Percentiles rank a stretch among this genome's conserved stretches.
These are phyloP conservation scores for Durusdinium trenchii DNA, from an alignment of 73 alveolate species.

Conservation along the genomic window DNA sequence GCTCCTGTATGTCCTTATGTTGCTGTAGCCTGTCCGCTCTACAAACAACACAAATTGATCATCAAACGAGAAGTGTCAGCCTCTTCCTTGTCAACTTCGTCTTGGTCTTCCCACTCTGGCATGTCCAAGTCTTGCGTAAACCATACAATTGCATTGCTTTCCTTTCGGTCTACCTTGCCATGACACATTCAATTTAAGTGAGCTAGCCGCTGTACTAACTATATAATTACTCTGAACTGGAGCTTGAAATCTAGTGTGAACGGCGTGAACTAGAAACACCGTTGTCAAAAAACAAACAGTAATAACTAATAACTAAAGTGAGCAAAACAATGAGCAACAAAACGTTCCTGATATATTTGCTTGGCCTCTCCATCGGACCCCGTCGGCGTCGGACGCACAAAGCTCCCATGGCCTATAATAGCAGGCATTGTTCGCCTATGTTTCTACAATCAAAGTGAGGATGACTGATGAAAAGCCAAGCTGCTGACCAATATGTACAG, in stretches of 20 bases:
- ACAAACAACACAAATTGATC: too few relatives aligned
- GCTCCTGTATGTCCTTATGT: too few relatives aligned
- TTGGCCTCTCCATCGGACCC: background rate
- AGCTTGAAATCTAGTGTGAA: too few relatives aligned
- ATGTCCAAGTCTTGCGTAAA: slow-evolving; percentile 82
- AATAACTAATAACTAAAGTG: too few relatives aligned
- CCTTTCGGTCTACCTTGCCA: slow-evolving; percentile 65
- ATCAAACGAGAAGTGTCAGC: slow-evolving; percentile 45
- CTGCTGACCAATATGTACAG: slow-evolving; percentile 80
- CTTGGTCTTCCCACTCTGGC: slow-evolving; percentile 94
- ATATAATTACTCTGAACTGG: too few relatives aligned
- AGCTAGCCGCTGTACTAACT: too few relatives aligned
- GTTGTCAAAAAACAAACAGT: too few relatives aligned
- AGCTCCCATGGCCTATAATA: too few relatives aligned
- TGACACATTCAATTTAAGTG: too few relatives aligned
- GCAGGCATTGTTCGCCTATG: background rate
- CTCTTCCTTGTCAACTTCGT: slow-evolving; percentile 35
- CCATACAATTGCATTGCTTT: slow-evolving; percentile 79
- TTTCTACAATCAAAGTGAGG: background rate
- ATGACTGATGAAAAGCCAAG: background rate
- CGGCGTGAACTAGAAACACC: too few relatives aligned
- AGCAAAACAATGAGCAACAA: background rate
- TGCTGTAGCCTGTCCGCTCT: too few relatives aligned
- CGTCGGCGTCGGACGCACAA: too few relatives aligned
- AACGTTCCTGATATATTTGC: background rate